Base-by-base conservation (phyloP, 73 alveolate genomes). In the Paramecium sonneborni region DNA sequence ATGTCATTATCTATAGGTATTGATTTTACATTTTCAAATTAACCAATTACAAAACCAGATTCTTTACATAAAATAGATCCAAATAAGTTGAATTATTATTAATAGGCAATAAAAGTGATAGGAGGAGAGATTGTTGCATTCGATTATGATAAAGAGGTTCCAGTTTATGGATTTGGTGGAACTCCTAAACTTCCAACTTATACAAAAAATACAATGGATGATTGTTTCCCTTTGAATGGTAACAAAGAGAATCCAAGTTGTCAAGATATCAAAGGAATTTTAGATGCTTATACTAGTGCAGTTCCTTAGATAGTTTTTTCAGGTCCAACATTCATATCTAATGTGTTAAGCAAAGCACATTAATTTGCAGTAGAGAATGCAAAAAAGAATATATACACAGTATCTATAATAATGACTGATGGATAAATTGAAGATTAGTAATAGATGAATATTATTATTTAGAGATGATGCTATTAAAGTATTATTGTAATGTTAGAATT, bases 391-490 rank as follows among this genome's bases (percentile, higher is more conserved):
- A 85, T 69, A 26, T 91, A 79, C 24, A 57, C 84, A 68, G 95
- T 91, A 6, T 30, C 58, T 3, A 67, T 91, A 24, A 34, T 91
- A 24, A 3, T 79, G 7, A 79, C 46, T 79, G 32, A 32, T 82
- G 95, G 95, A 20, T 74, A 57, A 37, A 91, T 91, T n/a, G 86
- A 82, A 10, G 95, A 91, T 82, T 35, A 68, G 68, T 52, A 52
- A 52, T 52, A 14, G 57, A n/a, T 18, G 0, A 12, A 18, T 52
- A 18, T 52, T 3, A 52, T 52, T 52, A 52, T 52, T 52, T 52
- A 52, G 68, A 24, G 90, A 79, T 41, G 90, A 79, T 79, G 70
- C 95, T 4, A 82, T 74, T 6, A 82, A 85, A 37, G 52, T 79
- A 5, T 68, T 91, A n/a, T 68, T 82, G 9, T 67, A 91, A 43